A percentile compares a stretch with the other conserved stretches of the same genome.
Conservation (phyloP, 108 stramenopile species). For the Nitzschia palea region DNA sequence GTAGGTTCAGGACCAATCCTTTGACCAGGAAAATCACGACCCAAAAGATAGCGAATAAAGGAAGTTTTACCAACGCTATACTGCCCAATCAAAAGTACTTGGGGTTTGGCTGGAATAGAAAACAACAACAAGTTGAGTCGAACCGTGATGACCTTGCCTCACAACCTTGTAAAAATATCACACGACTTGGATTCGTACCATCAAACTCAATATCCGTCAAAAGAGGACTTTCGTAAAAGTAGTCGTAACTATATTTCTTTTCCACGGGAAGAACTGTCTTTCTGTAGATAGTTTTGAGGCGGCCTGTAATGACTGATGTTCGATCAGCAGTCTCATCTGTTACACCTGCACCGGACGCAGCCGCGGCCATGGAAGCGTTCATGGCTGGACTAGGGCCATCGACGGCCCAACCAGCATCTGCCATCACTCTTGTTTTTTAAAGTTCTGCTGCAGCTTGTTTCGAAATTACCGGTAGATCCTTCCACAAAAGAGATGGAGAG, state of each 20-base stretch:
- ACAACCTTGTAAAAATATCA: not conserved
- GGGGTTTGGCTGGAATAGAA: conserved; percentile 82
- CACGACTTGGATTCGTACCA: conserved; percentile 44
- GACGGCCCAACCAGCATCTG: conserved; percentile 19
- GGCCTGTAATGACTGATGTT: conserved; percentile 47
- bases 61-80: conserved; percentile 97
- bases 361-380: conserved; percentile 22
- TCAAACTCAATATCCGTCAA: conserved; percentile 88
- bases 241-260: conserved; percentile 82
- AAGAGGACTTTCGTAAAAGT: conserved; percentile 83
- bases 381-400: conserved; percentile 21
- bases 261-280: conserved; percentile 78
- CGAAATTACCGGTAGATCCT: too few relatives aligned
- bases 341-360: not conserved
- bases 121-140: not conserved
- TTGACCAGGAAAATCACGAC: conserved; percentile 87
- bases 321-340: conserved; percentile 46
- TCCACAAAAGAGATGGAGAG: too few relatives aligned
- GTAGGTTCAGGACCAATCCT: conserved; percentile 99
- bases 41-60: conserved; percentile 75
- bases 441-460: too few relatives aligned
- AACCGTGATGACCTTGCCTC: not conserved
- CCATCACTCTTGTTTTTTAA: too few relatives aligned
- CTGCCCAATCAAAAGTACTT: conserved; percentile 96
- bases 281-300: conserved; percentile 81